Conservation (phyloP, 2,329 filamentous ascomycete species). For the Hypoxylon sp. region DNA sequence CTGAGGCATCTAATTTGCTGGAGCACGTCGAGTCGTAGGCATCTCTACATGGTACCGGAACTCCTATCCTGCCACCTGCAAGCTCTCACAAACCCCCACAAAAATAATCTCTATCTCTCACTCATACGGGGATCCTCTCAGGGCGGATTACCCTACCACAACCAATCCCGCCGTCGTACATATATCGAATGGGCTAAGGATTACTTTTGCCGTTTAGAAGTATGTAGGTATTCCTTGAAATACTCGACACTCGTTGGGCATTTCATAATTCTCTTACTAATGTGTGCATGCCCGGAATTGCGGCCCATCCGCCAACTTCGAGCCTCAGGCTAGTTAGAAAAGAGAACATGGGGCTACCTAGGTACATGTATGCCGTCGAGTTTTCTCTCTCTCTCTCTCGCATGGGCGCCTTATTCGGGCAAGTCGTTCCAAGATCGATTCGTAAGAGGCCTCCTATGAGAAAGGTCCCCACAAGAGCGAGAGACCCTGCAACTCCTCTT, state of each 20-base stretch:
- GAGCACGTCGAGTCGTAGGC: constrained; percentile 31
- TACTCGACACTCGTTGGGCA: constrained; percentile 23
- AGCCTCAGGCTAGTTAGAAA: constrained; percentile 11
- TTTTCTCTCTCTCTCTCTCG: constrained; percentile 10
- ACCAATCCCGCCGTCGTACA: constrained; percentile 21
- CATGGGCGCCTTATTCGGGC: constrained; percentile 39
- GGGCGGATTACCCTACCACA: constrained; percentile 29
- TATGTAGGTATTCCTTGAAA: background rate
- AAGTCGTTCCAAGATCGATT: constrained; percentile 35
- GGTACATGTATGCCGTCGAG: constrained; percentile 7
- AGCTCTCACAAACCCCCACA: constrained; percentile 30
- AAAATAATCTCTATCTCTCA: constrained; percentile 40
- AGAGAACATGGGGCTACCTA: constrained; percentile 1
- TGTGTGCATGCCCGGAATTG: constrained; percentile 41
- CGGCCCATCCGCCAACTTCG: constrained; percentile 35
- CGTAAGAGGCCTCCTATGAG: constrained; percentile 40
- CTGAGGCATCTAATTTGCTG: constrained; percentile 38
- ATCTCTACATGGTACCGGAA: constrained; percentile 37
- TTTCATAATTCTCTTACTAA: constrained; percentile 24
- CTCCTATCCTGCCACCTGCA: constrained; percentile 27
- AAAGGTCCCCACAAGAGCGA: constrained; percentile 23
- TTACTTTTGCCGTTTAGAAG: constrained; percentile 23
- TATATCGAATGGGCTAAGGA: constrained; percentile 18
- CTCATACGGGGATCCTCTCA: constrained; percentile 30
- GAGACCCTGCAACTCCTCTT: constrained; percentile 39